Evolutionary conservation across 2,329 filamentous ascomycete genomes (phyloP), one percentile per base, ranked within the genome.

Genomic region (Cytospora schulzeri): DNA sequence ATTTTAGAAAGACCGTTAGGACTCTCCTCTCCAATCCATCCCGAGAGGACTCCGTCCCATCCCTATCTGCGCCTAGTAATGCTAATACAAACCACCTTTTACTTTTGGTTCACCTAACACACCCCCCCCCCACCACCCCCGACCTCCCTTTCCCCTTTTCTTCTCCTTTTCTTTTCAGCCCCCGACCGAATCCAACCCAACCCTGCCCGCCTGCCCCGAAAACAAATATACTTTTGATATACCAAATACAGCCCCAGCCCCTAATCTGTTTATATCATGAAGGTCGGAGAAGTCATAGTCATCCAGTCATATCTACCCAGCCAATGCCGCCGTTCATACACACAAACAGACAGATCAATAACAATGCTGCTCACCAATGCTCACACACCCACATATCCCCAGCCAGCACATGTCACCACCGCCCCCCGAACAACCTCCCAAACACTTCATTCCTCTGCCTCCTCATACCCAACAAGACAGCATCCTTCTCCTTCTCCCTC

Each of bases 401-500:
- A 17, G 41, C 48, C 53, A 45, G 3, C 4, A 33, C 19, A 35
- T 3, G 55, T 60, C 52, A 57, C 24, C 63, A 22, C 48, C 60
- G 48, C 2, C 60, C 33, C 55, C 60, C 60, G 3, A 65, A 65
- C 8, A 65, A 38, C 14, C 45, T 63, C 17, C 64, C 64, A 14
- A 65, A 65, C 15, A 65, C 60, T 24, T 65, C 64, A n/a, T 58
- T 63, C 35, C 54, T 65, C 24, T 65, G 64, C 56, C 48, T 65
- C 19, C 60, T 29, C 31, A 57, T 7, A 7, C 26, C 29, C 12
- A 45, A 31, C 28, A 45, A 6, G 9, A 15, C 41, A 1, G 19
- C 24, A 6, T 35, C 29, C 17, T 26, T 54, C 9, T 29, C 45
- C n/a, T 50, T 53, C 12, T 35, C 61, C 15, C 45, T 48, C 8